These are phyloP conservation scores for Fraxinus dipetala DNA, from an alignment of 305 asterid genomes.

Conservation along the genomic window DNA sequence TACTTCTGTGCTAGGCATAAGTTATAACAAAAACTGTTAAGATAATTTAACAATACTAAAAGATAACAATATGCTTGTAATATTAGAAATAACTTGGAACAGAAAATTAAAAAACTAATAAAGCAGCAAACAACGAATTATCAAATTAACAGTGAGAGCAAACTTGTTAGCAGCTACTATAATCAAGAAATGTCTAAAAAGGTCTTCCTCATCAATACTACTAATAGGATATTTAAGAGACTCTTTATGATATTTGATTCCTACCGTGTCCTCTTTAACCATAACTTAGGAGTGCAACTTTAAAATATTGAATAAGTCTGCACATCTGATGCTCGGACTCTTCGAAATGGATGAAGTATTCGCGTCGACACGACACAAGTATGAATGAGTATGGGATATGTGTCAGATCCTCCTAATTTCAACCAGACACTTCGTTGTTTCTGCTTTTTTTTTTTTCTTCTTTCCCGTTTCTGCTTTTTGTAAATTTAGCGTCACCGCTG, in stretches of 20 bases:
- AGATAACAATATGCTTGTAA: not conserved
- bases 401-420: too few relatives aligned
- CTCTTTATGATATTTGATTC: not conserved
- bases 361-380: too few relatives aligned
- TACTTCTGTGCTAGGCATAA: not conserved
- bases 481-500: too few relatives aligned
- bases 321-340: not conserved
- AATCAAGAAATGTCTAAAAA: not conserved
- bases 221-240: not conserved
- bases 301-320: not conserved
- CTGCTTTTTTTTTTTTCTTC: too few relatives aligned
- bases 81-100: not conserved
- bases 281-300: not conserved
- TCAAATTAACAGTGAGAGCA: not conserved
- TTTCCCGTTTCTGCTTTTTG: too few relatives aligned
- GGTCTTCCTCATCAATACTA: not conserved
- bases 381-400: too few relatives aligned
- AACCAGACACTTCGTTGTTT: too few relatives aligned
- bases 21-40: not conserved
- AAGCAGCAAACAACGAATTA: not conserved
- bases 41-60: not conserved
- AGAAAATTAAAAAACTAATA: not conserved
- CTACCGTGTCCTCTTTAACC: not conserved
- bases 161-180: not conserved
- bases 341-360: too few relatives aligned